Conservation (phyloP, 139 green algal genomes). For the Eudorina sp. region DNA sequence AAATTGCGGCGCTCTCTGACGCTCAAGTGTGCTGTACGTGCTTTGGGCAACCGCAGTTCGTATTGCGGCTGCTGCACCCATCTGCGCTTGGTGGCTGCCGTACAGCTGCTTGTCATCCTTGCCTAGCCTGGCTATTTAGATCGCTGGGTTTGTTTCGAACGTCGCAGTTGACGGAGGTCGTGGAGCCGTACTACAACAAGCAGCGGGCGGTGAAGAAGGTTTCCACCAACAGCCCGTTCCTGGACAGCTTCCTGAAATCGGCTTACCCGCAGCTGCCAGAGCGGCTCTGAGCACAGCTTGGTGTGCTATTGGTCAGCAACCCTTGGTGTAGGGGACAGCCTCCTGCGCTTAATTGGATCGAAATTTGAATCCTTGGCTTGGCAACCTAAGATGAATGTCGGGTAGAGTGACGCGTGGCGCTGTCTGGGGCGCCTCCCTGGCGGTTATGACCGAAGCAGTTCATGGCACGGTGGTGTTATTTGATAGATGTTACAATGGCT, state of each 20-base stretch:
- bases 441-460: too few species aligned
- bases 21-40: too few species aligned
- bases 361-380: constrained; percentile 1
- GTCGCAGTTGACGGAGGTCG: constrained; percentile 25
- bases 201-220: constrained; percentile 28
- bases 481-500: too few species aligned
- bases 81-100: too few species aligned
- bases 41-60: too few species aligned
- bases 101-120: too few species aligned
- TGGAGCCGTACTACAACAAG: constrained; percentile 43
- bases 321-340: background rate
- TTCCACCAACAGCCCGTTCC: constrained; percentile 42
- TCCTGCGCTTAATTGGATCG: background rate
- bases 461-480: too few species aligned
- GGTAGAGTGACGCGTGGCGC: background rate
- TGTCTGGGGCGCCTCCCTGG: background rate
- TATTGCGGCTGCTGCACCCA: too few species aligned
- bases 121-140: background rate
- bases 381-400: background rate
- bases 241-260: constrained; percentile 59
- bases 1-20: too few species aligned
- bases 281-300: background rate
- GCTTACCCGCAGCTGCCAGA: constrained; percentile 21
- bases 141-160: background rate
- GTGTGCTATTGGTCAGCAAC: too few species aligned